Evolutionary conservation across 441 rosid species (phyloP).

Genomic region (Gossypium aridum): DNA sequence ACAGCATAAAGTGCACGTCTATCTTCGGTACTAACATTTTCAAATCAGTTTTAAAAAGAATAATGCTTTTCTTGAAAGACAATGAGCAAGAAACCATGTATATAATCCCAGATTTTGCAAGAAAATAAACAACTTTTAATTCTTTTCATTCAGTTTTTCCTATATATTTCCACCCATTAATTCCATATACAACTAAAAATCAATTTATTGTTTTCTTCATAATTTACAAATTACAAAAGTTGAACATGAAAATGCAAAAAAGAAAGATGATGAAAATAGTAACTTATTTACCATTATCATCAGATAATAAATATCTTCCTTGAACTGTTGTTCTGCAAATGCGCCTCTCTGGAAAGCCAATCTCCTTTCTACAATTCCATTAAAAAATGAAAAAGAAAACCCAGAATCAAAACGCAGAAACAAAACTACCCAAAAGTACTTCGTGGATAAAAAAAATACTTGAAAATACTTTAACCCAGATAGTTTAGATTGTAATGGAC

Average conservation of each 20-base stretch:
- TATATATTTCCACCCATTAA: neutral
- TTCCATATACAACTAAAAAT: neutral
- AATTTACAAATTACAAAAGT: neutral
- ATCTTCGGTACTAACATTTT: neutral
- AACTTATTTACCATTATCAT: slow-evolving; percentile 61
- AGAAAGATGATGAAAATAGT: neutral
- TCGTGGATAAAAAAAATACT: neutral
- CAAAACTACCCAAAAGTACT: neutral
- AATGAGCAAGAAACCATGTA: neutral
- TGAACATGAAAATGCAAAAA: neutral
- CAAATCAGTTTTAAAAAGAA: neutral
- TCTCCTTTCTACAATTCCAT: slow-evolving; percentile 42
- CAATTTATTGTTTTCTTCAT: neutral
- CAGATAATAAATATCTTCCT: slow-evolving; percentile 80
- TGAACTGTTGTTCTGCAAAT: slow-evolving; percentile 79
- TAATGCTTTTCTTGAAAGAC: neutral
- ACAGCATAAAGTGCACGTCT: neutral
- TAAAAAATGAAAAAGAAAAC: neutral
- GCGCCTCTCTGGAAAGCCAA: slow-evolving; percentile 42
- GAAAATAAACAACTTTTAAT: neutral
- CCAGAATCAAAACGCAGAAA: neutral
- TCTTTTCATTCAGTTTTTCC: neutral
- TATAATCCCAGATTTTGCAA: neutral
- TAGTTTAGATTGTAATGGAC: slow-evolving; percentile 2
- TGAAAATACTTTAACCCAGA: neutral